Evolutionary conservation across 2,329 filamentous ascomycete species (phyloP).

Genomic region (Aspergillus floridensis): DNA sequence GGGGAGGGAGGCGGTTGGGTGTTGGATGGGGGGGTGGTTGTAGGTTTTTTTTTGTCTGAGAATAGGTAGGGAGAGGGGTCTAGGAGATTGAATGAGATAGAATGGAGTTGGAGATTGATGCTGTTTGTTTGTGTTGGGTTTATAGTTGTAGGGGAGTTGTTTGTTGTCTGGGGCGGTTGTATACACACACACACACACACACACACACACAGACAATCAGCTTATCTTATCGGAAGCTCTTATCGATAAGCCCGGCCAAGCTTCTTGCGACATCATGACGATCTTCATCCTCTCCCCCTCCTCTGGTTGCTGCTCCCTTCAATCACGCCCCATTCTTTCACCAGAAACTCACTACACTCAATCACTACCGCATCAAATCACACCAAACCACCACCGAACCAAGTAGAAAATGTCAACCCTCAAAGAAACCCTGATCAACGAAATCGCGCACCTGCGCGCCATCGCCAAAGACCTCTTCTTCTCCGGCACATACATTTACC

Average conservation of each 20-base stretch:
- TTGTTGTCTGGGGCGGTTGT: no score
- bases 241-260: background rate
- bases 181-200: no score
- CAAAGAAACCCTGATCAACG: constrained; percentile 62
- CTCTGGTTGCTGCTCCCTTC: background rate
- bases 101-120: no score
- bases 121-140: no score
- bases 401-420: constrained; percentile 47
- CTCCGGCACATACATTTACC: constrained; percentile 82
- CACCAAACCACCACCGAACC: background rate
- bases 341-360: background rate
- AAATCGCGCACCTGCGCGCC: constrained; percentile 64
- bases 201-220: no score
- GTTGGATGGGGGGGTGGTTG: no score
- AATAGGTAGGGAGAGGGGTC: no score
- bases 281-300: background rate
- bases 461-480: constrained; percentile 67
- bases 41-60: no score
- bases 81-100: no score
- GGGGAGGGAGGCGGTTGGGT: no score
- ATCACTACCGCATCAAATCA: background rate
- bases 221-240: background rate
- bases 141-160: no score
- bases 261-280: background rate
- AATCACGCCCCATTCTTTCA: no score